Evolutionary conservation across 1,284 basidiomycete species (phyloP), one percentile per base, ranked within the genome.

Genomic region (Naganishia sp.): DNA sequence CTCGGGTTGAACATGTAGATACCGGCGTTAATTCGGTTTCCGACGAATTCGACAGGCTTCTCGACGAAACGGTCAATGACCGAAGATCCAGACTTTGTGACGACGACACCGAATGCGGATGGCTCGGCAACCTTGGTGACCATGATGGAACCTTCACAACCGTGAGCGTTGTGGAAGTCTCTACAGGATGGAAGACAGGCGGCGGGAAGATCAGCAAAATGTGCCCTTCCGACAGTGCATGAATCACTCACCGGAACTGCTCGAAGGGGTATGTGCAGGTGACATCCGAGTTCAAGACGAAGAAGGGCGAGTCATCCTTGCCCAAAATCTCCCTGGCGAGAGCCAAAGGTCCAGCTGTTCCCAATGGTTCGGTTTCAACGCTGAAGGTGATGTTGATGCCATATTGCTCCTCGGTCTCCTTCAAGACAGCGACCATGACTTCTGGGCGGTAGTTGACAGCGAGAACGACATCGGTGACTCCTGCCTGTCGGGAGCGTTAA

Each of bases 1-100:
- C 75, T 78, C 13, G 83, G 83, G 79, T 82, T 82, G 81, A 84
- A 83, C 73, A 84, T 82, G 78, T 84, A 84, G 78, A 84, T 83
- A 75, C 83, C 83, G 67, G 82, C 83, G 76, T 84, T 84, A 78
- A 84, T 83, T 66, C 82, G 75, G 80, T 84, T 84, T 52, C 83
- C 83, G 64, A 84, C 83, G 67, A 83, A 84, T 70, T 82, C 81
- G 67, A 82, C 81, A 41, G 83, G 83, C 77, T 84, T 84, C 75
- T 84, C 83, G 56, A 84, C 83, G 75, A 84, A 84, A 69, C 82
- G 81, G 76, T 84, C 82, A 71, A 84, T 84, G 60, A 80, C 76
- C 9, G 80, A 79, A 41, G 79, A 79, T 69, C 77, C 76, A 46
- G 81, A 81, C 71, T 81, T 78, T 70, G 80, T 80, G 46, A 84